Percentiles rank a stretch among this genome's conserved stretches.
phyloP scores from a whole-genome alignment of 352 stramenopile species.

The Phytopythium vexans region DNA sequence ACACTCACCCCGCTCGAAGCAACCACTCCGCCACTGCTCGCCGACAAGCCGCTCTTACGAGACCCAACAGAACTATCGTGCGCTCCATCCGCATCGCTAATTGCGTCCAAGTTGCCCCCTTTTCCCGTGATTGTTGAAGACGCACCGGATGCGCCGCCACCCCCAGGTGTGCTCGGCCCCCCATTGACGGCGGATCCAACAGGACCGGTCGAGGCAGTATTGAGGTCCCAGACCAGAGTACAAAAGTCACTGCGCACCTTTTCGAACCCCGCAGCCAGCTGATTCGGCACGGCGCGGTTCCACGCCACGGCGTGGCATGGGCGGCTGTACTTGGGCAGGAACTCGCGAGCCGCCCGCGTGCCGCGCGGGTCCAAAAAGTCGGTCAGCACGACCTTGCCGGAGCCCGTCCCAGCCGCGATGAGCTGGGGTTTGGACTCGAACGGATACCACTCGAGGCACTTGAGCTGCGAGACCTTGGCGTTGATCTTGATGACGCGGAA shows the following conservation, averaged over 20 bases:
- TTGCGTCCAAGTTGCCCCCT: slow-evolving; percentile 21
- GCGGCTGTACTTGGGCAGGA: slow-evolving; percentile 77
- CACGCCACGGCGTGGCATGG: slow-evolving; percentile 83
- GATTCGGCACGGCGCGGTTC: slow-evolving; percentile 71
- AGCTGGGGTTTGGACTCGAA: slow-evolving; percentile 70
- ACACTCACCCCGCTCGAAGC: slow-evolving; percentile 11
- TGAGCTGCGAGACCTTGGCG: slow-evolving; percentile 69
- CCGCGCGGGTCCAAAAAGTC: slow-evolving; percentile 70
- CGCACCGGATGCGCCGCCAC: background rate
- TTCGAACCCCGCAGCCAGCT: slow-evolving; percentile 81
- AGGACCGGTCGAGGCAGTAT: slow-evolving; percentile 22
- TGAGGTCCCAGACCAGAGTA: slow-evolving; percentile 83
- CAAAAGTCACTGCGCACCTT: slow-evolving; percentile 87
- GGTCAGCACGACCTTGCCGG: slow-evolving; percentile 80
- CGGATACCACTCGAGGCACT: slow-evolving; percentile 84
- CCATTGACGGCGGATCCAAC: background rate
- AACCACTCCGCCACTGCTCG: background rate
- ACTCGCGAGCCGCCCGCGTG: slow-evolving; percentile 61
- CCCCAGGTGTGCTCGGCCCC: background rate
- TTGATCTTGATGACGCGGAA: slow-evolving; percentile 84
- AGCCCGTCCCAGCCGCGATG: slow-evolving; percentile 69
- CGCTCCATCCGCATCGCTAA: slow-evolving; percentile 22
- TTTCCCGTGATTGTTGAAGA: slow-evolving; percentile 17
- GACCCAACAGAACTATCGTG: slow-evolving; percentile 15
- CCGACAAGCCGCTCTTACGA: slow-evolving; percentile 13